Evolutionary conservation across 495 filamentous ascomycete species (phyloP).

Genomic region (Lasiosphaeria hispida): DNA sequence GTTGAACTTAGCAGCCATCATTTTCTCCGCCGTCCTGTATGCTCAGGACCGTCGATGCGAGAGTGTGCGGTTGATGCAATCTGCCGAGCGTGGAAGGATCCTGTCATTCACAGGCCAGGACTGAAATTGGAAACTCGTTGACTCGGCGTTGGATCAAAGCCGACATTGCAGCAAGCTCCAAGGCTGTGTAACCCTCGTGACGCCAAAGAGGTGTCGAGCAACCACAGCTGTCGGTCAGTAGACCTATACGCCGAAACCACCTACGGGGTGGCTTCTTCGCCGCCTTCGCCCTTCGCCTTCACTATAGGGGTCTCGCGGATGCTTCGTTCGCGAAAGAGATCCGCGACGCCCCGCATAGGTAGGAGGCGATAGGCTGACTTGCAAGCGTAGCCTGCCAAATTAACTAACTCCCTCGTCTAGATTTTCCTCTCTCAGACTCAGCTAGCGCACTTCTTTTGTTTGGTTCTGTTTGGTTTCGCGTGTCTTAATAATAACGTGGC

Average conservation of each 20-base stretch:
- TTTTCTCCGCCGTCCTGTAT: background rate
- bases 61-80: background rate
- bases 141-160: background rate
- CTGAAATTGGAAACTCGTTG: too few relatives aligned
- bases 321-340: too few relatives aligned
- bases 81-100: conserved; percentile 5
- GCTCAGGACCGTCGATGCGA: background rate
- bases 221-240: background rate
- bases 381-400: too few relatives aligned
- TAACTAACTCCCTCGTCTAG: too few relatives aligned
- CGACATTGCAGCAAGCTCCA: background rate
- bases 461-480: background rate
- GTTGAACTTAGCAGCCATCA: too few relatives aligned
- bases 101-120: background rate
- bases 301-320: too few relatives aligned
- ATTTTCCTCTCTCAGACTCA: background rate
- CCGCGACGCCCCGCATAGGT: too few relatives aligned
- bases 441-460: background rate
- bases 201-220: background rate
- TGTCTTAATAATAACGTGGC: conserved; percentile 10
- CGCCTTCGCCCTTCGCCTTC: too few relatives aligned
- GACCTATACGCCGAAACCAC: background rate
- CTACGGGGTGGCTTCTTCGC: too few relatives aligned
- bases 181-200: conserved; percentile 4
- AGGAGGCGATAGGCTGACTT: too few relatives aligned